phyloP scores from a whole-genome alignment of 108 stramenopile genomes.

The Mayamaea pseudoterrestris region DNA sequence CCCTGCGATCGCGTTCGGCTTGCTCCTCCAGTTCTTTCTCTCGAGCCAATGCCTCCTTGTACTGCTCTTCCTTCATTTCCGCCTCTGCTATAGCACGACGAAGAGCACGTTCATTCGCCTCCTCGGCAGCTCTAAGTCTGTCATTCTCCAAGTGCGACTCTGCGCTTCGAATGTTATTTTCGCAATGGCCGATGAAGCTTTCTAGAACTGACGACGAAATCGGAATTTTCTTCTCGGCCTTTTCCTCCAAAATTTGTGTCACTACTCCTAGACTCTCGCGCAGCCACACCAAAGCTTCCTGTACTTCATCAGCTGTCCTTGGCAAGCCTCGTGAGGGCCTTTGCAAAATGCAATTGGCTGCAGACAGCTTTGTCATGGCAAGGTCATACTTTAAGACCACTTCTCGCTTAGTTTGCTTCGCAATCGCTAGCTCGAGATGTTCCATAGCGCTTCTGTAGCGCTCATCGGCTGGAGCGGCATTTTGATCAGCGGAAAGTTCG shows the following conservation, averaged over 20 bases:
- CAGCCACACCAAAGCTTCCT: slow-evolving; percentile 62
- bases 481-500: slow-evolving; percentile 63
- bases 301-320: slow-evolving; percentile 66
- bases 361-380: slow-evolving; percentile 75
- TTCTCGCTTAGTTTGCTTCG: slow-evolving; percentile 39
- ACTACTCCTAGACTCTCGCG: slow-evolving; percentile 65
- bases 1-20: slow-evolving; percentile 60
- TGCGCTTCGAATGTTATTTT: slow-evolving; percentile 76
- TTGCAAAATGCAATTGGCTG: slow-evolving; percentile 74
- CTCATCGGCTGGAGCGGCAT: slow-evolving; percentile 82
- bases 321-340: slow-evolving; percentile 70
- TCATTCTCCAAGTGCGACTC: slow-evolving; percentile 73
- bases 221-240: slow-evolving; percentile 58
- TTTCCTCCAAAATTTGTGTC: slow-evolving; percentile 55
- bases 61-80: slow-evolving; percentile 42
- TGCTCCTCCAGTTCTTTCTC: slow-evolving; percentile 43
- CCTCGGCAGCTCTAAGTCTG: slow-evolving; percentile 53
- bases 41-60: slow-evolving; percentile 27
- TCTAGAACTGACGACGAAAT: slow-evolving; percentile 58
- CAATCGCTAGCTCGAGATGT: slow-evolving; percentile 51
- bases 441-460: slow-evolving; percentile 69
- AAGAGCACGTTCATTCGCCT: slow-evolving; percentile 44
- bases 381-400: slow-evolving; percentile 58
- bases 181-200: slow-evolving; percentile 62
- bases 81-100: slow-evolving; percentile 58